A percentile compares a stretch with the other conserved stretches of the same genome.
Evolutionary conservation across 768 basidiomycete species (phyloP).

Genomic region (Boletus bicolor): DNA sequence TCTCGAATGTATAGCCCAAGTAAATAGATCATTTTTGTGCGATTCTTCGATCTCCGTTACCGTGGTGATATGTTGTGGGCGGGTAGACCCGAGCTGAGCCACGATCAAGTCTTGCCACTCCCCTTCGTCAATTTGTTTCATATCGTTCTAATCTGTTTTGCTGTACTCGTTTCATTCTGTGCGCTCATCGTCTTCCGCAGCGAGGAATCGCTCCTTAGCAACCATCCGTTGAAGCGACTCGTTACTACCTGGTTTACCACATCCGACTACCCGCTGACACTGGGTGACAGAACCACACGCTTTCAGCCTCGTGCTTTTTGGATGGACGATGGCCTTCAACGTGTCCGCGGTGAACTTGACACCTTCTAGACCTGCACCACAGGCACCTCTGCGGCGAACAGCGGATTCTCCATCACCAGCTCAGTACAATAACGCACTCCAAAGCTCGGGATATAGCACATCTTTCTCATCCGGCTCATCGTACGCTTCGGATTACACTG

Average conservation of each 20-base stretch:
- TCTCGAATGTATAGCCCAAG: background rate
- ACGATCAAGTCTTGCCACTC: constrained; percentile 3
- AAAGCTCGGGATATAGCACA: constrained; percentile 55
- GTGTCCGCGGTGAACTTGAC: constrained; percentile 59
- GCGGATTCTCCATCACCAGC: constrained; percentile 34
- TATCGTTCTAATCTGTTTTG: background rate
- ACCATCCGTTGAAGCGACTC: background rate
- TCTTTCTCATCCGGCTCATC: constrained; percentile 60
- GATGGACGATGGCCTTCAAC: constrained; percentile 44
- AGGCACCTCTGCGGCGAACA: constrained; percentile 54
- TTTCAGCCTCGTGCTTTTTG: constrained; percentile 14
- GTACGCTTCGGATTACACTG: constrained; percentile 66
- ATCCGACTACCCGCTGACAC: background rate
- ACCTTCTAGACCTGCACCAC: constrained; percentile 76
- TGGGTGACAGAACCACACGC: background rate
- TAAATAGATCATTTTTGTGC: background rate
- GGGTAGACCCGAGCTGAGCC: constrained; percentile 30
- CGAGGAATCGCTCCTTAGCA: constrained; percentile 3
- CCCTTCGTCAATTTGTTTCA: background rate
- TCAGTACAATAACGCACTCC: constrained; percentile 40
- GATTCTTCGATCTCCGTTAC: constrained; percentile 21
- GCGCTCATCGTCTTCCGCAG: constrained; percentile 6
- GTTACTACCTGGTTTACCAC: background rate
- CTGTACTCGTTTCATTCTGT: background rate
- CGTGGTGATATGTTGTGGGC: constrained; percentile 28